Evolutionary conservation across 805 yeast species (phyloP).

Genomic region (Metschnikowia corniflorae): DNA sequence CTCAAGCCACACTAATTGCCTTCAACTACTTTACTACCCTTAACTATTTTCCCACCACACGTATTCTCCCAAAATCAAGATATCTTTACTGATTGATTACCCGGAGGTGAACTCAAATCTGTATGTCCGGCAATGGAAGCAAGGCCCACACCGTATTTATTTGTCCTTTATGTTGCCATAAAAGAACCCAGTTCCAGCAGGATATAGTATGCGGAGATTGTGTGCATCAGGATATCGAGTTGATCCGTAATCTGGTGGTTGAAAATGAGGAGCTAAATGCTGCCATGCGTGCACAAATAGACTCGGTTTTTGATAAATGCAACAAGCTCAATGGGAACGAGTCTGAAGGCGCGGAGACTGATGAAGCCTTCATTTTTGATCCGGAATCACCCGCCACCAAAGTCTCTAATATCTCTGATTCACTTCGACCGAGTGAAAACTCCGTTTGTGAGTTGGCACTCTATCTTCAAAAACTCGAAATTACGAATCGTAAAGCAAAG

Average conservation of each 20-base stretch:
- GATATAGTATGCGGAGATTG: conserved; percentile 25
- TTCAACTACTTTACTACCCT: no score
- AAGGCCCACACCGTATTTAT: not conserved
- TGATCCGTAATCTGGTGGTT: conserved; percentile 23
- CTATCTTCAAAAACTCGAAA: conserved; percentile 30
- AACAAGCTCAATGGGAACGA: conserved; percentile 11
- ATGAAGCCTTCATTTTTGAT: not conserved
- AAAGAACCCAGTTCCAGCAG: conserved; percentile 6
- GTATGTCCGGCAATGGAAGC: conserved; percentile 11
- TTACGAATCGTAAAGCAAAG: conserved; percentile 14
- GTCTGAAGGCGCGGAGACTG: not conserved
- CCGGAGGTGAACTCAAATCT: no score
- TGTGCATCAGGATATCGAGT: conserved; percentile 18
- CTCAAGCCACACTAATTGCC: no score
- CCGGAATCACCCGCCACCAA: not conserved
- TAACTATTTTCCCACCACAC: no score
- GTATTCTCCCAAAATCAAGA: no score
- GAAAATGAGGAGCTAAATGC: conserved; percentile 25
- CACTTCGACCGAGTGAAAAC: conserved; percentile 5
- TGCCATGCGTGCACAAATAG: conserved; percentile 22
- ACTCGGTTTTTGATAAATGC: conserved; percentile 24
- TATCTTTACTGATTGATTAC: no score
- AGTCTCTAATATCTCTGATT: not conserved
- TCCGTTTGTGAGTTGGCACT: conserved; percentile 24
- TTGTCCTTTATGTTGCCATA: conserved; percentile 18